phyloP scores from a whole-genome alignment of 768 basidiomycete species.

The Mycena leptocephala region DNA sequence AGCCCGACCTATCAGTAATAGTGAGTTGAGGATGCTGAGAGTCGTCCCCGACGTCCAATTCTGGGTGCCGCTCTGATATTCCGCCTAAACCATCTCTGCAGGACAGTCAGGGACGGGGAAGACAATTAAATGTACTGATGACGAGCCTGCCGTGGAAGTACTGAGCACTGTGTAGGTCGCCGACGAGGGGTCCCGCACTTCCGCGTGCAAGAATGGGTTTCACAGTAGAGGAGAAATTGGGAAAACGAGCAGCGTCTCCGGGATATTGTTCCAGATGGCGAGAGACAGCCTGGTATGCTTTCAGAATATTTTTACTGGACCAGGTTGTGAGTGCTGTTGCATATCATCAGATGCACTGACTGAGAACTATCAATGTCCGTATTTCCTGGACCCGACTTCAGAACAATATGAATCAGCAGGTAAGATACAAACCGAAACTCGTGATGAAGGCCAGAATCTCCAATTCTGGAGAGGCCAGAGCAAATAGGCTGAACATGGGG shows the following conservation, averaged over 20 bases:
- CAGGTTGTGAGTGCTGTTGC: not conserved
- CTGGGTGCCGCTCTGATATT: constrained; percentile 77
- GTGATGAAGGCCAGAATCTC: constrained; percentile 81
- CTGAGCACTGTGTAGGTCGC: constrained; percentile 81
- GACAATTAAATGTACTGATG: not conserved
- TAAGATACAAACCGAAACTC: constrained; percentile 76
- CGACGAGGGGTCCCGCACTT: constrained; percentile 76
- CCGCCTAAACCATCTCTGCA: constrained; percentile 79
- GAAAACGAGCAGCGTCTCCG: constrained; percentile 69
- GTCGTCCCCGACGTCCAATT: constrained; percentile 59
- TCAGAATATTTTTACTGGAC: constrained; percentile 79
- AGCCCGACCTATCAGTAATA: constrained; percentile 62
- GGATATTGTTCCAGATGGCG: constrained; percentile 73
- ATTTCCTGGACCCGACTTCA: constrained; percentile 70
- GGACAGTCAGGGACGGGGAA: constrained; percentile 2
- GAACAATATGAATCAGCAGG: constrained; percentile 35
- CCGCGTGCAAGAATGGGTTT: constrained; percentile 81
- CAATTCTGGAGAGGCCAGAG: constrained; percentile 87
- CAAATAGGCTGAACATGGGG: constrained; percentile 70
- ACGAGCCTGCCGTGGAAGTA: constrained; percentile 89
- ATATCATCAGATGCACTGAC: constrained; percentile 57
- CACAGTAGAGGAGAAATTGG: constrained; percentile 65
- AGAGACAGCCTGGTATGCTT: constrained; percentile 79
- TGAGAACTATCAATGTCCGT: constrained; percentile 75
- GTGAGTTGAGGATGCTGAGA: constrained; percentile 62